Evolutionary conservation across 2,329 filamentous ascomycete genomes (phyloP), one percentile per base, ranked within the genome.

Genomic region (Samsoniella hepiali): DNA sequence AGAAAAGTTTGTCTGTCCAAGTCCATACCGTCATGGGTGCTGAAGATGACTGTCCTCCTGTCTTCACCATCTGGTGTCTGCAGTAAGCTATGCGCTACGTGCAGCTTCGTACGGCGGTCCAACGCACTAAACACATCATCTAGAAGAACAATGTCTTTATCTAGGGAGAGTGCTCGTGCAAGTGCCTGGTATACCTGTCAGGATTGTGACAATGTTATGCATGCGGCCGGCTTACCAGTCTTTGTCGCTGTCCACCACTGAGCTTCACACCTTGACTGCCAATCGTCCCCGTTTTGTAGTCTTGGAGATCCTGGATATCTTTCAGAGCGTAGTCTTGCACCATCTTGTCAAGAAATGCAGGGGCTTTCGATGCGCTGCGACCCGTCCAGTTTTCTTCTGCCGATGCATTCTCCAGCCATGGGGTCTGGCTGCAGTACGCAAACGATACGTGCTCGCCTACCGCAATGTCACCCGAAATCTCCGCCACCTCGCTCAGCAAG

Each of bases 191-290:
- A n/a, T 31, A 22, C 8, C 17, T 2, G 54, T 57, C 29, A 56
- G 27, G n/a, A 22, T 15, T 17, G 27, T 22, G 11, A 15, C 7
- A 6, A 4, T 13, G 40, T n/a, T 4, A 13, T 3, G 5, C 11
- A 17, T 38, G 31, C 5, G n/a, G 11, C 22, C 0, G 15, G 13
- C 58, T 44, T 38, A 54, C 58, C 50, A 62, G 29, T 44, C 58
- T 51, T 31, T 62, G 58, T 9, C 58, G 50, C 50, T 62, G 58
- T 3, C 58, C 58, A 9, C 58, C 58, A 27, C 58, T 62, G 36
- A 62, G 58, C n/a, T 55, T 62, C 1, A 53, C 29, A 8, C 58
- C 58, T 22, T 53, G 47, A 13, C 38, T 62, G 4, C 58, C 58
- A 22, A 62, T 54, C 9, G 56, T 49, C 13, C 56, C 56, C 31